These are phyloP conservation scores for Suillus subalutaceus DNA, from an alignment of 768 basidiomycete species.

Conservation along the genomic window DNA sequence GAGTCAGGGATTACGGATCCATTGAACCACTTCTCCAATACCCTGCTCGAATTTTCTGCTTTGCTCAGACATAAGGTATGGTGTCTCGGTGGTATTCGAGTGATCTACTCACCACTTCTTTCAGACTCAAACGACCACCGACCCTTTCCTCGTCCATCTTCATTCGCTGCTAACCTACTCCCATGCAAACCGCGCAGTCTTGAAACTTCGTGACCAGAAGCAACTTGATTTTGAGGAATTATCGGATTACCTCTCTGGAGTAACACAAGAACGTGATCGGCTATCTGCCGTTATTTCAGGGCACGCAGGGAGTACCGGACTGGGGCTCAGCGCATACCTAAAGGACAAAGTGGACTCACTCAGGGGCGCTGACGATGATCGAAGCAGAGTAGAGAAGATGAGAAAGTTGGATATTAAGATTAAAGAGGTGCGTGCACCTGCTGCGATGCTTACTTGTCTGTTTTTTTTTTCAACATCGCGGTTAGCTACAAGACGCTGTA, in stretches of 20 bases:
- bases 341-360: conserved; percentile 92
- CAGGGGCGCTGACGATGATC: conserved; percentile 91
- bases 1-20: conserved; percentile 99
- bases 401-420: conserved; percentile 90
- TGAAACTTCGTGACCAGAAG: conserved; percentile 96
- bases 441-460: neutral
- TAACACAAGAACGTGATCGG: conserved; percentile 90
- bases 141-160: conserved; percentile 88
- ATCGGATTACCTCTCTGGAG: conserved; percentile 91
- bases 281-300: conserved; percentile 87
- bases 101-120: conserved; percentile 6
- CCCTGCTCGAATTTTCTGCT: conserved; percentile 92
- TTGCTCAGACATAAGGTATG: conserved; percentile 81
- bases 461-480: conserved; percentile 7
- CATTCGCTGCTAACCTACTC: conserved; percentile 95
- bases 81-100: conserved; percentile 7
- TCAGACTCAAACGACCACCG: conserved; percentile 88
- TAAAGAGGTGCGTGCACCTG: conserved; percentile 69
- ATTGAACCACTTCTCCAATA: conserved; percentile 95
- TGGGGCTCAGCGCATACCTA: conserved; percentile 87
- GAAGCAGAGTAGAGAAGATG: conserved; percentile 92
- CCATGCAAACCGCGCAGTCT: conserved; percentile 88
- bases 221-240: conserved; percentile 98
- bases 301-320: conserved; percentile 82
- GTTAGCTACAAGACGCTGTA: conserved; percentile 93